Conservation (phyloP, 2,329 filamentous ascomycete genomes). For the Daldinia sp. region DNA sequence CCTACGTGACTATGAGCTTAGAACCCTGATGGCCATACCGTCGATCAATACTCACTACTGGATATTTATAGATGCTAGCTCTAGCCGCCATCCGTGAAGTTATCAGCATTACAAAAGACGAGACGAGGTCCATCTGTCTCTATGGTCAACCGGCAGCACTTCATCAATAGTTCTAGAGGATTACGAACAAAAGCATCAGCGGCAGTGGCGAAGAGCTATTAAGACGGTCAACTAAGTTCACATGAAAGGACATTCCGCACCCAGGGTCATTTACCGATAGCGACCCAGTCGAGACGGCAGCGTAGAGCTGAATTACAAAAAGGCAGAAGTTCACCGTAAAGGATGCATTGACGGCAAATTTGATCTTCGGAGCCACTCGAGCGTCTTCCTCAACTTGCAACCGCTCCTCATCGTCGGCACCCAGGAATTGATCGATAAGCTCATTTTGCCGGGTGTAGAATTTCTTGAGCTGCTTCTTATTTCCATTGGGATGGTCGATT, state of each 20-base stretch:
- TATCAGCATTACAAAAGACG: conserved; percentile 71
- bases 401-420: conserved; percentile 67
- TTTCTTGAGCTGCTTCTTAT: conserved; percentile 59
- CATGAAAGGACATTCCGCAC: conserved; percentile 33
- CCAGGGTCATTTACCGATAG: conserved; percentile 58
- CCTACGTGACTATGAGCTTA: conserved; percentile 51
- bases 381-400: conserved; percentile 63
- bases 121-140: conserved; percentile 70
- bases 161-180: conserved; percentile 25
- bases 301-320: conserved; percentile 70
- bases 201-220: conserved; percentile 70
- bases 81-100: conserved; percentile 70
- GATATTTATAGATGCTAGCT: conserved; percentile 72
- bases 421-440: conserved; percentile 65
- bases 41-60: conserved; percentile 59
- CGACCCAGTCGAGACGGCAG: conserved; percentile 68
- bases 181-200: conserved; percentile 70
- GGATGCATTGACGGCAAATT: conserved; percentile 65
- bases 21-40: conserved; percentile 25
- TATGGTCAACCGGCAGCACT: conserved; percentile 43
- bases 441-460: conserved; percentile 63
- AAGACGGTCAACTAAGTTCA: conserved; percentile 43
- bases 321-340: conserved; percentile 66
- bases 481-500: conserved; percentile 60
- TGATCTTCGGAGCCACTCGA: conserved; percentile 64